Percentiles rank a stretch among this genome's conserved stretches.
These are phyloP conservation scores for Mycena rosella DNA, from an alignment of 768 basidiomycete genomes.

Conservation along the genomic window DNA sequence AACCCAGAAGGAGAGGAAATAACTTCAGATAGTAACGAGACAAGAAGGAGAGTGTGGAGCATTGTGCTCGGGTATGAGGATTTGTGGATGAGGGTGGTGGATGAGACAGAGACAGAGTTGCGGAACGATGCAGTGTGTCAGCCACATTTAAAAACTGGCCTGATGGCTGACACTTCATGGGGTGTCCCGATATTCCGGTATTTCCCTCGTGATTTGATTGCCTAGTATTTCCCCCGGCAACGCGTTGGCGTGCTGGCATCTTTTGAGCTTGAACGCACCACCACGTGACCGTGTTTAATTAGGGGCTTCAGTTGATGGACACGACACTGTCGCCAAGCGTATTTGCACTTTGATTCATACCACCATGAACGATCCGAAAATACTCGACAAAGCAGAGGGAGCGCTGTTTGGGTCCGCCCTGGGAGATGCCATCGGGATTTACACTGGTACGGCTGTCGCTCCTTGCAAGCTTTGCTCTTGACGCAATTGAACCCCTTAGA, in stretches of 20 bases:
- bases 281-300: no score
- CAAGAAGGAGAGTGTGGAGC: neutral
- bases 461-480: no score
- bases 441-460: slow-evolving; percentile 24
- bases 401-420: slow-evolving; percentile 39
- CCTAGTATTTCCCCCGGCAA: no score
- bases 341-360: slow-evolving; percentile 8
- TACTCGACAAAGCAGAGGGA: slow-evolving; percentile 36
- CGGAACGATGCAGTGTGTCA: neutral
- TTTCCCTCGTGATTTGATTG: no score
- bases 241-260: no score
- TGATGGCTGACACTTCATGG: neutral
- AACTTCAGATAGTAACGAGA: neutral
- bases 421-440: slow-evolving; percentile 39
- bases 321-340: neutral
- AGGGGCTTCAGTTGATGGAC: no score
- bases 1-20: neutral
- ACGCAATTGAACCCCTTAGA: slow-evolving; percentile 15
- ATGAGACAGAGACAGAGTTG: neutral
- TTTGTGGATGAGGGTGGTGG: neutral
- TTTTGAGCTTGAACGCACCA: no score
- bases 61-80: neutral
- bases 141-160: neutral
- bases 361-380: slow-evolving; percentile 29
- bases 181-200: no score